A percentile compares a stretch with the other conserved stretches of the same genome.
phyloP scores from a whole-genome alignment of 768 basidiomycete species.

The Nidularia pulvinata region DNA sequence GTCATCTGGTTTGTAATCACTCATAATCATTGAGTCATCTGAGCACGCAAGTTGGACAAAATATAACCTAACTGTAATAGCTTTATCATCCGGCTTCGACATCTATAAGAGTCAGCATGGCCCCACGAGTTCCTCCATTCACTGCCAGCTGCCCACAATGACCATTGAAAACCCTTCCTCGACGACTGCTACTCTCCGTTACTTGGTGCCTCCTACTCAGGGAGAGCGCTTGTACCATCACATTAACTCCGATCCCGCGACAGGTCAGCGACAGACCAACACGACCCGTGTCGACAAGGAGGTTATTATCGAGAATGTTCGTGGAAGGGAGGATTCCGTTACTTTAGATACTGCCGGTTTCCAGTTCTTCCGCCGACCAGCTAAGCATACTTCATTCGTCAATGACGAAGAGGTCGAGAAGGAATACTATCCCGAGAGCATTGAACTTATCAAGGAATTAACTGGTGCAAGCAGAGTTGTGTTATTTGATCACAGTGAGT shows the following conservation, averaged over 20 bases:
- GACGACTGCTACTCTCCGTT: constrained; percentile 29
- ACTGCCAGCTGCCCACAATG: neutral
- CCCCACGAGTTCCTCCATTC: too few species aligned
- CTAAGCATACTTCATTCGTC: constrained; percentile 45
- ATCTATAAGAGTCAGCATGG: too few species aligned
- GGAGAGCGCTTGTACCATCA: constrained; percentile 36
- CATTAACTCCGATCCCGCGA: constrained; percentile 28
- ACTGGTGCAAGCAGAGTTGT: constrained; percentile 59
- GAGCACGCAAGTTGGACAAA: too few species aligned
- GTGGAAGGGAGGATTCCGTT: constrained; percentile 43
- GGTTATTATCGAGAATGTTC: constrained; percentile 49
- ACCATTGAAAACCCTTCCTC: constrained; percentile 4
- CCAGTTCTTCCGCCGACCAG: constrained; percentile 34
- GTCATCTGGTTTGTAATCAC: too few species aligned
- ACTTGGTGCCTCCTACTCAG: constrained; percentile 31
- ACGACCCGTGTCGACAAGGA: constrained; percentile 19
- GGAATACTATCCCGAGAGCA: constrained; percentile 61
- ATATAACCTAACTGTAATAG: too few species aligned
- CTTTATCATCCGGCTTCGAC: too few species aligned
- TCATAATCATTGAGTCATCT: too few species aligned
- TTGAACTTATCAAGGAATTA: constrained; percentile 51
- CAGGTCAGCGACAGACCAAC: constrained; percentile 36
- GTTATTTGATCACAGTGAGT: constrained; percentile 63
- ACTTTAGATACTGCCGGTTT: constrained; percentile 54
- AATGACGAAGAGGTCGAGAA: constrained; percentile 42